Conservation (phyloP, 495 filamentous ascomycete genomes). For the Extremus antarcticus region DNA sequence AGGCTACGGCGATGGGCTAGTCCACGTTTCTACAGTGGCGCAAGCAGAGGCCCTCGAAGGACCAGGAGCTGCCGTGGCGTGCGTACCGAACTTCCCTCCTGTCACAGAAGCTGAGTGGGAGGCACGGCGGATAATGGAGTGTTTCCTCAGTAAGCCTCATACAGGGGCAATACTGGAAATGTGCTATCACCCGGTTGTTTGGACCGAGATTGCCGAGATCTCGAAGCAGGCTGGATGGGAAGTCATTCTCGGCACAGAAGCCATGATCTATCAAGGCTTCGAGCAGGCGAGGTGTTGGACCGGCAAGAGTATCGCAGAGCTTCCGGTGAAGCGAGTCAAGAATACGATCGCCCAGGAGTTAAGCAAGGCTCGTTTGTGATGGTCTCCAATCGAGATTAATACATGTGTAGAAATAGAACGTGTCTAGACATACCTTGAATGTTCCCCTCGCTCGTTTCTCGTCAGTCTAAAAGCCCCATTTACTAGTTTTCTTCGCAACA, state of each 20-base stretch:
- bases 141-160: conserved; percentile 37
- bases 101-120: conserved; percentile 46
- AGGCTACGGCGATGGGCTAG: conserved; percentile 40
- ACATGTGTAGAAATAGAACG: no score
- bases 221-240: conserved; percentile 51
- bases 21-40: conserved; percentile 44
- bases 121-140: conserved; percentile 45
- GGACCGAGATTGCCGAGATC: conserved; percentile 50
- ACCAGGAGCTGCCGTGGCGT: conserved; percentile 52
- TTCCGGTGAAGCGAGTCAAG: conserved; percentile 45
- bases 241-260: conserved; percentile 59
- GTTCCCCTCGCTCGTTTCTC: no score
- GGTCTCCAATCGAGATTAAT: no score
- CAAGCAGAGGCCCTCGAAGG: conserved; percentile 46
- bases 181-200: conserved; percentile 64
- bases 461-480: no score
- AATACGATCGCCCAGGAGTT: conserved; percentile 29
- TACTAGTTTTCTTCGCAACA: no score
- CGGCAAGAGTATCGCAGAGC: conserved; percentile 16
- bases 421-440: no score
- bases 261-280: conserved; percentile 64
- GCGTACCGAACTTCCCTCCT: conserved; percentile 60
- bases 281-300: conserved; percentile 55
- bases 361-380: neutral
- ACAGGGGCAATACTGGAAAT: conserved; percentile 67